phyloP scores from a whole-genome alignment of 2,329 filamentous ascomycete genomes.

The Parafenestella ontariensis region DNA sequence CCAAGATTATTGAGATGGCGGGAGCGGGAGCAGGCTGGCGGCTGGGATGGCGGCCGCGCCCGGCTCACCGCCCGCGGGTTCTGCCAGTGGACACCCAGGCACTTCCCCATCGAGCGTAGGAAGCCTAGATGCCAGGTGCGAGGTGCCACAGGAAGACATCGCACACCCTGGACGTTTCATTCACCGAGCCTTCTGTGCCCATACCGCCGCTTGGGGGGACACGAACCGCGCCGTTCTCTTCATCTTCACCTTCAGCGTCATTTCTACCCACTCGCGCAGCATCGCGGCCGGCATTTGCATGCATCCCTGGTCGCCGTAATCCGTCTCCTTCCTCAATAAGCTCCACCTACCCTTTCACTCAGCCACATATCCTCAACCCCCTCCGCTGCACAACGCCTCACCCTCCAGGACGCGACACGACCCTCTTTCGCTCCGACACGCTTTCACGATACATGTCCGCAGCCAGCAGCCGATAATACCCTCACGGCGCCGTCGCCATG shows the following conservation, averaged over 20 bases:
- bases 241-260: background rate
- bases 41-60: background rate
- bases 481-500: conserved; percentile 29
- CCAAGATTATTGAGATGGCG: conserved; percentile 20
- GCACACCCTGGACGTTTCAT: conserved; percentile 13
- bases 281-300: background rate
- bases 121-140: no score
- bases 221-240: background rate
- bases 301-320: conserved; percentile 5
- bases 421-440: conserved; percentile 1
- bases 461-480: conserved; percentile 18
- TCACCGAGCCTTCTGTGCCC: background rate
- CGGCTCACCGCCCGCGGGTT: background rate
- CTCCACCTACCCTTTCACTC: conserved; percentile 12
- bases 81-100: background rate
- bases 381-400: background rate
- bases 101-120: no score
- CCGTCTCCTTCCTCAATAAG: conserved; percentile 27
- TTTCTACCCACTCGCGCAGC: conserved; percentile 4
- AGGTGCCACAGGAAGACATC: no score
- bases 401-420: background rate
- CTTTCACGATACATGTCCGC: conserved; percentile 20
- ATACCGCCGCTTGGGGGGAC: background rate
- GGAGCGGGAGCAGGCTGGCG: background rate
- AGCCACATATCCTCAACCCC: conserved; percentile 15